Evolutionary conservation across 2,329 filamentous ascomycete species (phyloP).

Genomic region (Talaromyces rugulosus): DNA sequence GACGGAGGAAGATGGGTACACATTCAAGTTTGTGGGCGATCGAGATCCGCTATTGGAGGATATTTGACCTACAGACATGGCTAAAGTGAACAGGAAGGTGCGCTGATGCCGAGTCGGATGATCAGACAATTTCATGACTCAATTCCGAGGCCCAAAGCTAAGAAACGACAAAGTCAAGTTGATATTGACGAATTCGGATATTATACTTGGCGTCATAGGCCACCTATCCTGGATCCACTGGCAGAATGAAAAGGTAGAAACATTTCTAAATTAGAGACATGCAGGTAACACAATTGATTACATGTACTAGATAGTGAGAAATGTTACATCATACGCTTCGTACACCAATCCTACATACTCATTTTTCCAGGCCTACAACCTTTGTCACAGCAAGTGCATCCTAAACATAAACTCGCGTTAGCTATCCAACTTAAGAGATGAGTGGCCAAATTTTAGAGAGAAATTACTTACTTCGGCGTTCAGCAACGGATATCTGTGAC

Average conservation of each 20-base stretch:
- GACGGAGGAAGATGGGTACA: background rate
- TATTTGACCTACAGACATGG: background rate
- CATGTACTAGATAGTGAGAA: too few species aligned
- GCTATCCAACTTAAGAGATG: background rate
- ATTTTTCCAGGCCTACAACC: background rate
- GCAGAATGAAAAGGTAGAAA: too few species aligned
- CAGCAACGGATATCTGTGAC: background rate
- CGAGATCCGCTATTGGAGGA: background rate
- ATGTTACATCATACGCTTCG: background rate
- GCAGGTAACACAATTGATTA: too few species aligned
- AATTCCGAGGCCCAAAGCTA: background rate
- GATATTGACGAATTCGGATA: too few species aligned
- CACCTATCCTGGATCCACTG: too few species aligned
- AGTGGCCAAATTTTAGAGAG: background rate
- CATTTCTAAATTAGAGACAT: too few species aligned
- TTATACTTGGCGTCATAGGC: too few species aligned
- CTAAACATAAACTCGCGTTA: background rate
- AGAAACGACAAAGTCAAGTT: background rate
- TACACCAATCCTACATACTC: background rate
- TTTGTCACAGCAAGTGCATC: background rate
- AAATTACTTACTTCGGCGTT: background rate
- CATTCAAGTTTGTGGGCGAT: background rate
- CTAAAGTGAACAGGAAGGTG: background rate
- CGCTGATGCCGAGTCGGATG: background rate
- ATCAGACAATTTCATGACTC: background rate